Evolutionary conservation across 2,329 filamentous ascomycete species (phyloP), one percentile per base, ranked within the genome.

Genomic region (Phialophora chinensis): DNA sequence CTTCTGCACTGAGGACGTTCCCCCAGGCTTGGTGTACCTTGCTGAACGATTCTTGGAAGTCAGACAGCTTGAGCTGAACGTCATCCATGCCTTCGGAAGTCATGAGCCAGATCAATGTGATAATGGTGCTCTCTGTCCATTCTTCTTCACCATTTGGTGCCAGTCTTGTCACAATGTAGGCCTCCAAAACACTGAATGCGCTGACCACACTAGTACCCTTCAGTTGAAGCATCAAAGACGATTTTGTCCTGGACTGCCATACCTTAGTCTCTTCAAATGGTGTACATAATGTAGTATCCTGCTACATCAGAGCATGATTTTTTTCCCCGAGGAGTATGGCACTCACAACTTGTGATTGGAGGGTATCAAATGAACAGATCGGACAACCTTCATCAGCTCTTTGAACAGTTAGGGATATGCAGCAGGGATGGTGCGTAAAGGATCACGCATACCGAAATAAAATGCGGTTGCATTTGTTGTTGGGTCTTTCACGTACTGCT

Each of bases 121-220:
- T 82, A 11, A 93, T 76, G 0, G 86, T 83, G 71, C 87, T 90
- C 66, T 93, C 91, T 35, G 92, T 80, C 88, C 89, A 92, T 2
- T 82, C 80, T 1, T 77, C 69, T 3, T 84, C 83, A 3, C 80
- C 81, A 61, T 82, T 78, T 65, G 79, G 71, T 67, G 87, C 71
- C 27, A 93, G 75, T 29, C 86, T 82, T n/a, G 82, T 76, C 12
- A 80, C 76, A 6, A 96, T 81, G 35, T 96, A 82, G 8, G 88
- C 82, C 59, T 90, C 87, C 2, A 96, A 78, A 0, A 87, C 79
- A 6, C 79, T 76, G 27, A 79, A 74, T 1, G 83, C 80, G 25
- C 77, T 72, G 1, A 73, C 64, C 29, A 73, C 68, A 67, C 81
- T 82, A 56, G n/a, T 14, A 49, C n/a, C 33, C 27, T 27, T 67